Evolutionary conservation across 495 filamentous ascomycete genomes (phyloP), one percentile per base, ranked within the genome.

Genomic region (Penicilliopsis zonata): DNA sequence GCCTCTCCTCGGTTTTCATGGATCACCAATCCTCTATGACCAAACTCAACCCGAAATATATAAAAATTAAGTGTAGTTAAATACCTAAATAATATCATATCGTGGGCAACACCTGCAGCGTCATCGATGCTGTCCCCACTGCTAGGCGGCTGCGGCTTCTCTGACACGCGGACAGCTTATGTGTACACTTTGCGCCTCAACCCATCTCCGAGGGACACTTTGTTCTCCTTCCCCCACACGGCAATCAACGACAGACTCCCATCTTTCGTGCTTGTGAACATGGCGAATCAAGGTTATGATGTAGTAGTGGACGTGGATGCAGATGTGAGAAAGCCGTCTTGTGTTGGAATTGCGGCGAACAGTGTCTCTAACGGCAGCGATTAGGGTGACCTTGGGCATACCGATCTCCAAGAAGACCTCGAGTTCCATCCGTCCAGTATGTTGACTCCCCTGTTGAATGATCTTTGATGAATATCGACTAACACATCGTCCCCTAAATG

Each of bases 261-360:
- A 17, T 36, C 43, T 44, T 47, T 37, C 13, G 10, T 31, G n/a
- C n/a, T 29, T 40, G 41, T 45, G 38, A 63, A 41, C 20, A 93
- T 93, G 86, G 68, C 86, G 31, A 80, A 79, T 51, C 66, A 76
- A 41, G 85, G 86, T 41, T 96, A 98, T 57, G 92, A 98, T 61
- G 90, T 92, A 36, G 88, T 98, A 44, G 90, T 98, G 16, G 90
- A 96, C 47, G 76, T 95, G 33, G 88, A 95, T 50, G 81, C 83
- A 42, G 88, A 96, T 67, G 86, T 85, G 57, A 33, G 40, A 1
- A 31, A 16, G n/a, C n/a, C 16, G n/a, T 20, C 31, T 32, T 35
- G 9, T 27, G 9, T 19, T 24, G 4, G 21, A 13, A 13, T 3
- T 19, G 14, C 20, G 12, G 17, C 28, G 30, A 24, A 2, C 10